A percentile compares a stretch with the other conserved stretches of the same genome.
Evolutionary conservation across 192 early-diverging fungal species (phyloP).

Genomic region (Funneliformis mosseae): DNA sequence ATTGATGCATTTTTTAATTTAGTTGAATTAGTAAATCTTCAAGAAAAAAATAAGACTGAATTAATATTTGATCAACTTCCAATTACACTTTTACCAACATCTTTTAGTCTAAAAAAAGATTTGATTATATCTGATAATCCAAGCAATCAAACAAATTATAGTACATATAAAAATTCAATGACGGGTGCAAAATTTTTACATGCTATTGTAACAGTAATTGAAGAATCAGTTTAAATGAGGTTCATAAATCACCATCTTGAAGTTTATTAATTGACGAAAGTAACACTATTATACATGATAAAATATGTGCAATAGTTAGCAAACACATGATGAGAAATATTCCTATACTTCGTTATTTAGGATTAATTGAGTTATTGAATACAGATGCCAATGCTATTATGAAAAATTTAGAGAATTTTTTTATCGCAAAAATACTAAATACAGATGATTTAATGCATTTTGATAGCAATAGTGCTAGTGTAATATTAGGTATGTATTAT

Average conservation of each 20-base stretch:
- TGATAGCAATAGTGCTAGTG: background rate
- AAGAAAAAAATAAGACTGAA: background rate
- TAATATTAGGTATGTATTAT: constrained; percentile 2
- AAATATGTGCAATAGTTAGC: constrained; percentile 3
- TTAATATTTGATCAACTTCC: constrained; percentile 9
- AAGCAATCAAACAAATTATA: background rate
- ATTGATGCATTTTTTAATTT: constrained; percentile 2
- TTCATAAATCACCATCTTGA: background rate
- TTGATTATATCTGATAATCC: background rate
- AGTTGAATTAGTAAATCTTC: background rate
- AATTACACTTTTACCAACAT: background rate
- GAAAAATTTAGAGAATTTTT: background rate
- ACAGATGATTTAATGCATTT: constrained; percentile 13
- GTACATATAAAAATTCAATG: background rate
- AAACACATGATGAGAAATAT: background rate
- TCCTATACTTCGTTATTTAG: background rate
- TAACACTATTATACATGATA: constrained; percentile 15
- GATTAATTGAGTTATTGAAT: background rate
- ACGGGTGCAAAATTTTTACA: background rate
- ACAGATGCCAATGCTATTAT: background rate
- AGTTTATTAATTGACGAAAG: constrained; percentile 22
- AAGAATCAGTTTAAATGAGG: background rate
- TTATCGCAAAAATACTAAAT: constrained; percentile 13
- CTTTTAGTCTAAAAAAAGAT: background rate
- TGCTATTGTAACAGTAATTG: constrained; percentile 14